These are phyloP conservation scores for Aureobasidium vineae DNA, from an alignment of 2,329 filamentous ascomycete species.

Conservation along the genomic window DNA sequence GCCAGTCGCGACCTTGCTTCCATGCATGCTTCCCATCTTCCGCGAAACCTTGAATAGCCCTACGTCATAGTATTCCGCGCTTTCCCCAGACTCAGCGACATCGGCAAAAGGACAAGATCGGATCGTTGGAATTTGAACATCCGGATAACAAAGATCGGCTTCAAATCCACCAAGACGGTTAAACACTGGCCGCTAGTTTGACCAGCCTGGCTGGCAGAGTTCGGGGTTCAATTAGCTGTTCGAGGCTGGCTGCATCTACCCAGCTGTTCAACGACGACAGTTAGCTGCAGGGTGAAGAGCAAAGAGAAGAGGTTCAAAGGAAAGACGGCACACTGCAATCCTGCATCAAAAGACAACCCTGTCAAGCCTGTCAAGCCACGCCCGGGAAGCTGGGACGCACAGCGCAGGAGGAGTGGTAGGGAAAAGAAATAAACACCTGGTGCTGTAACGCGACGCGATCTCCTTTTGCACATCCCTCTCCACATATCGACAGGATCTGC, in stretches of 20 bases:
- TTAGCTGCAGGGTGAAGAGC: conserved; percentile 2
- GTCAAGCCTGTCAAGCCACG: conserved; percentile 14
- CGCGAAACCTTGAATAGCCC: not conserved
- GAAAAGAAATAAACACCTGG: conserved; percentile 10
- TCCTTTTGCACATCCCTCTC: conserved; percentile 9
- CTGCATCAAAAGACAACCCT: conserved; percentile 19
- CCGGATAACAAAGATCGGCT: conserved; percentile 15
- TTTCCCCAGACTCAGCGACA: conserved; percentile 5
- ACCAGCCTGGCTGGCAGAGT: not conserved
- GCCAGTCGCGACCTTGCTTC: not conserved
- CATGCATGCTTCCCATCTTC: conserved; percentile 17
- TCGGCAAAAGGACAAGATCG: not conserved
- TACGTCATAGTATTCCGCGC: not conserved
- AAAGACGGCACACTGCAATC: conserved; percentile 14
- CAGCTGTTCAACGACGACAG: not conserved
- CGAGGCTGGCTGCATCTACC: not conserved
- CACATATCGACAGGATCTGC: conserved; percentile 18
- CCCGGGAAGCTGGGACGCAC: conserved; percentile 3
- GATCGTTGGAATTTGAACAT: conserved; percentile 5
- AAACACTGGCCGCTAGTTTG: not conserved
- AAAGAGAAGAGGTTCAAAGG: not conserved
- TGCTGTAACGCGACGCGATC: conserved; percentile 21
- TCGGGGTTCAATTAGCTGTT: not conserved
- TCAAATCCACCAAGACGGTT: conserved; percentile 17
- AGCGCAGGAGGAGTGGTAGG: conserved; percentile 2